Base-by-base conservation (phyloP, 768 basidiomycete genomes). In the Obba rivulosa region DNA sequence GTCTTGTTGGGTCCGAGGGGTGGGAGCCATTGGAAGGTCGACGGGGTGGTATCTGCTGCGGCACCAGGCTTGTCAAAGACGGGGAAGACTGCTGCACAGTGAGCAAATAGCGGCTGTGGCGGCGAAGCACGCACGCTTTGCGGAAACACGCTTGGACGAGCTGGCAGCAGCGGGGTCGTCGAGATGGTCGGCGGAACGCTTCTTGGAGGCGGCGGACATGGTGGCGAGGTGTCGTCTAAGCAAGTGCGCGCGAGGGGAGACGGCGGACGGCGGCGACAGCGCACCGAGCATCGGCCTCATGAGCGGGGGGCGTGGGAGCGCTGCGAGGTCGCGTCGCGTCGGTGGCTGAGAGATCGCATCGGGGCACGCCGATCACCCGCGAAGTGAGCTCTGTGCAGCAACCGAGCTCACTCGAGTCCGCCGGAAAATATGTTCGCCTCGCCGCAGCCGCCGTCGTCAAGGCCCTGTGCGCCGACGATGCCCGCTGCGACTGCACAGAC, bases 11-110 rank as follows among this genome's bases (percentile, higher is more conserved):
- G 56, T 2, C 67, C 66, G 8, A 68, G 62, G 0, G 62, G 39
- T n/a, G 66, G 63, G 49, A 62, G 46, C 67, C 67, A 67, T 21
- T 54, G 60, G 45, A 69, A 66, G 10, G 54, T 44, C 4, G 60
- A 53, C 14, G 17, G 14, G 28, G 46, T 34, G 2, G 54, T 16
- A 17, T 48, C 40, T 1, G 49, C 17, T 16, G n/a, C 38, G 0
- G 48, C 35, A n/a, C 49, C 44, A 2, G 54, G 34, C 43, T 55
- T 62, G 35, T 52, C 55, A 37, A 66, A 66, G 11, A 65, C 57
- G 17, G 66, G 55, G 37, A 58, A 62, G 9, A 67, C 65, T 65
- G 45, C 22, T 38, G 5, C 37, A 16, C 37, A 16, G 37, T 38
- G 37, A 38, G 37, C n/a, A 38, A 5, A 20, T 16, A 16, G 16